Evolutionary conservation across 768 basidiomycete species (phyloP).

Genomic region (Pholiota microspora): DNA sequence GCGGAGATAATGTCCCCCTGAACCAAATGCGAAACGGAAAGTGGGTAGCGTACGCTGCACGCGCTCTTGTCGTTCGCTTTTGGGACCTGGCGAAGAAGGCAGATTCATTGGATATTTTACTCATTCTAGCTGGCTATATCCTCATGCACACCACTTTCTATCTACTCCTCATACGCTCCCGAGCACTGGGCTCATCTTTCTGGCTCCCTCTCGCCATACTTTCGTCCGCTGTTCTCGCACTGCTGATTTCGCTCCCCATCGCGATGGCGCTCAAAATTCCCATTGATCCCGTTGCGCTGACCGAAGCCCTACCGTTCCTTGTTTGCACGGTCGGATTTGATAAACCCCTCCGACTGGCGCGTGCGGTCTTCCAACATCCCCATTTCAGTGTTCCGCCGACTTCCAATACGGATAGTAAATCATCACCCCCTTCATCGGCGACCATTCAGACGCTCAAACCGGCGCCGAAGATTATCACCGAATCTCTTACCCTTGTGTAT

Average conservation of each 20-base stretch:
- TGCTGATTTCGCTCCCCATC: conserved; percentile 81
- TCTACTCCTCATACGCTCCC: conserved; percentile 84
- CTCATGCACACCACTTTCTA: conserved; percentile 97
- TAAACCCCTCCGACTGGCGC: conserved; percentile 90
- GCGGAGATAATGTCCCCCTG: conserved; percentile 48
- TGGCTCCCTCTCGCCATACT: conserved; percentile 68
- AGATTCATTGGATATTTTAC: conserved; percentile 91
- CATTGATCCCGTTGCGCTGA: conserved; percentile 89
- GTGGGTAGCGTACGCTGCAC: conserved; percentile 88
- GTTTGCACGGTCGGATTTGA: conserved; percentile 98
- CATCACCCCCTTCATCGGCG: conserved; percentile 31
- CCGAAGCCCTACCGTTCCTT: conserved; percentile 95
- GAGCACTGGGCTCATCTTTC: conserved; percentile 72
- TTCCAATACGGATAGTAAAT: neutral
- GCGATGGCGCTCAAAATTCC: conserved; percentile 73
- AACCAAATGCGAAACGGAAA: conserved; percentile 76
- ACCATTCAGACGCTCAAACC: conserved; percentile 50
- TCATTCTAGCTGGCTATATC: conserved; percentile 90
- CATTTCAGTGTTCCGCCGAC: conserved; percentile 18
- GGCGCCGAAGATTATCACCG: conserved; percentile 80
- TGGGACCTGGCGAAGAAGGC: conserved; percentile 91
- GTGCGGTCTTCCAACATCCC: conserved; percentile 82
- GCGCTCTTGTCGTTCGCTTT: conserved; percentile 75
- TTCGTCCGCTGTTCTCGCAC: conserved; percentile 76
- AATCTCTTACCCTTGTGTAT: conserved; percentile 78